Base-by-base conservation (phyloP, 768 basidiomycete species). In the Leccinum incarnatum region DNA sequence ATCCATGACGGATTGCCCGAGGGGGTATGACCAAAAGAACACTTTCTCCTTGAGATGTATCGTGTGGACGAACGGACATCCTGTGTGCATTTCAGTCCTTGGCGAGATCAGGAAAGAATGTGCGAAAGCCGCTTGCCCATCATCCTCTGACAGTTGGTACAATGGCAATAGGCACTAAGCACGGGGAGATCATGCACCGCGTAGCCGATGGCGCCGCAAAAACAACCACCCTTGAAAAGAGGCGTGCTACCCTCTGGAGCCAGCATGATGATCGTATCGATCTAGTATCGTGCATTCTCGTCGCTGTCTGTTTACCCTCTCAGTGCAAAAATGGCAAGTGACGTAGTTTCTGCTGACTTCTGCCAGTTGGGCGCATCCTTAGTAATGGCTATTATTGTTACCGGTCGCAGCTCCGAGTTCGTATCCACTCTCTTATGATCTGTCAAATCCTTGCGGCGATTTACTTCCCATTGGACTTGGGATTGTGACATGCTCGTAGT, bases 81-180 rank as follows among this genome's bases (percentile, higher is more conserved):
- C 59, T 53, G 42, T 56, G 46, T 30, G 23, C 3, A 11, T n/a
- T 30, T 65, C 36, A 62, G 54, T 40, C n/a, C 34, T 47, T 11
- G 19, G 11, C 21, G 8, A 27, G 3, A 15, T 21, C 17, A 27
- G 27, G 5, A 49, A 7, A 47, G 34, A 17, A 53, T 30, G 3
- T 15, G 53, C 42, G 36, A 29, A 27, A 51, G 60, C n/a, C 9
- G n/a, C 75, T 57, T 66, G 81, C 86, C 83, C 62, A 73, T 82
- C 53, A 87, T 67, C 42, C 80, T 75, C 69, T 89, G 88, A 65
- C 88, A 90, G n/a, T 79, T 69, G 4, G 83, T 84, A 66, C 88
- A 90, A 65, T 89, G 88, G 61, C 86, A 89, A 65, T 83, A 88
- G 5, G 83, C 86, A 61, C 81, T 82, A 34, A 83, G 72, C 4